Conservation (phyloP, 148 eudicot species). For the Rhododendron mucronatum region DNA sequence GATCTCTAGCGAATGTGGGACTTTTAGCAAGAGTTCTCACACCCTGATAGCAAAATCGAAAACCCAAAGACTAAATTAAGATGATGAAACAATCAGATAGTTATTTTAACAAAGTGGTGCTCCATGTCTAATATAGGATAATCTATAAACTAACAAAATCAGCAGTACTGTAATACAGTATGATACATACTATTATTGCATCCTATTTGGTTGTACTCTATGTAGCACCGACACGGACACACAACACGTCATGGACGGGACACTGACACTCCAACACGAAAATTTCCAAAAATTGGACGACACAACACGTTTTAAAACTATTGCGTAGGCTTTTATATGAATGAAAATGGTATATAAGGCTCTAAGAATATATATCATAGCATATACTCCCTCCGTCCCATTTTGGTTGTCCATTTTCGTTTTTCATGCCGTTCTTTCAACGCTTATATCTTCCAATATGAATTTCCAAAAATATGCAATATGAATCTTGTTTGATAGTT, state of each 20-base stretch:
- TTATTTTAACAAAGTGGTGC: no score
- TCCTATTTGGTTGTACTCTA: background rate
- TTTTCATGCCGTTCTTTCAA: no score
- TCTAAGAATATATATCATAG: no score
- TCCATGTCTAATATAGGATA: background rate
- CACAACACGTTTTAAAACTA: no score
- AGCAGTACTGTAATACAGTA: background rate
- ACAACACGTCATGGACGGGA: background rate
- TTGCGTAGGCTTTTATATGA: background rate
- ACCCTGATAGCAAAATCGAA: slow-evolving; percentile 39
- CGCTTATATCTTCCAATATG: no score
- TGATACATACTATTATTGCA: background rate
- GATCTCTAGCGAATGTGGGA: slow-evolving; percentile 72
- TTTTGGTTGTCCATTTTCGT: no score
- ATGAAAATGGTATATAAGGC: background rate
- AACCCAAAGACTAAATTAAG: slow-evolving; percentile 2
- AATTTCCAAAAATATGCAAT: no score
- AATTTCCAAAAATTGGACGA: no score
- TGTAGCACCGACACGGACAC: background rate
- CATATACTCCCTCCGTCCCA: no score
- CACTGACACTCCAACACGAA: no score
- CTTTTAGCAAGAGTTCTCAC: slow-evolving; percentile 85
- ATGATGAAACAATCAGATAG: background rate
- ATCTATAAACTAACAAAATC: background rate
- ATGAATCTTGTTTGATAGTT: no score